Evolutionary conservation across 2,329 filamentous ascomycete genomes (phyloP), one percentile per base, ranked within the genome.

Genomic region (Aureobasidium melanogenum): DNA sequence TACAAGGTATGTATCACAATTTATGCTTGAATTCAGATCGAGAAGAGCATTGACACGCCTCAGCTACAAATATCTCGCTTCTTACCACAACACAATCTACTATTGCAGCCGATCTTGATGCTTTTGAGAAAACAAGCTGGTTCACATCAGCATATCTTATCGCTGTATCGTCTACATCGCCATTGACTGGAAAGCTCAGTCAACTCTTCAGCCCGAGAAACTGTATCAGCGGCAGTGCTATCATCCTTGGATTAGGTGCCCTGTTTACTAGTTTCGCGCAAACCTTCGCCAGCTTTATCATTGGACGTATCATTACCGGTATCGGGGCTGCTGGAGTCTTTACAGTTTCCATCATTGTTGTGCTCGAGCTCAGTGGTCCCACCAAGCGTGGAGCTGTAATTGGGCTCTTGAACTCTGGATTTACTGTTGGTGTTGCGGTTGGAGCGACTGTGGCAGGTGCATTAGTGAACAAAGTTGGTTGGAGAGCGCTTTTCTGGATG

Each of bases 121-220:
- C 88, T 1, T 91, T 90, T 68, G 84, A 86, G 61, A 77, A 84
- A 60, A 85, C 85, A 38, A 88, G 84, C 72, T 95, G 89, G 89
- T 91, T 94, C 70, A 91, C 88, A 8, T 89, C 88, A 34, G 80
- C 87, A 2, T 95, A 90, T 70, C 79, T 94, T 71, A 81, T 89
- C 57, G 76, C 78, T 26, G 75, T 79, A 71, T 80, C 79, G 32
- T 82, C 80, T 54, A 73, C 88, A 14, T 83, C 86, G 0, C 89
- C 90, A 0, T 73, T 95, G 2, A 80, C 84, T 41, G 89, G 89
- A 7, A 84, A 89, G 19, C 76, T 95, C 1, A 84, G 86, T 48
- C 84, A 86, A 67, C 84, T 94, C 26, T 93, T 95, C 72, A 84
- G 86, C 0, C 83, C 88, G 0, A 79, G 86, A 26, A 69, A 77